Conservation (phyloP, 2,329 filamentous ascomycete species). For the Stachybotrys chartarum region DNA sequence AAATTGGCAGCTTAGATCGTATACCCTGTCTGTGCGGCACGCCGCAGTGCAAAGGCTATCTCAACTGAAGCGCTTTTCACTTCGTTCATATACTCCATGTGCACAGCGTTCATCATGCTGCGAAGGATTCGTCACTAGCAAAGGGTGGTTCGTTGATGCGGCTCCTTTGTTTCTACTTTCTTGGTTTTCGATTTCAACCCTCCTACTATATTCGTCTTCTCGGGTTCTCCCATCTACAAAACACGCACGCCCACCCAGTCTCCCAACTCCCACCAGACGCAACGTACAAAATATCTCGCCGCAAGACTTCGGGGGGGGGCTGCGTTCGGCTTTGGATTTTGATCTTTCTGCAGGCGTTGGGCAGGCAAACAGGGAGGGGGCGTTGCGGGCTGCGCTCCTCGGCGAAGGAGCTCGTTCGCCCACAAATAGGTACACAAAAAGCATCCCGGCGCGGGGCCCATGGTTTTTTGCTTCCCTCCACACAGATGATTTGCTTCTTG, state of each 20-base stretch:
- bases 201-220: too few species aligned
- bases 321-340: background rate
- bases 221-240: too few species aligned
- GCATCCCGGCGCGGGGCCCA: background rate
- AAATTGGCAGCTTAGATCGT: constrained; percentile 88
- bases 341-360: background rate
- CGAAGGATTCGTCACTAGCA: too few species aligned
- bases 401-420: background rate
- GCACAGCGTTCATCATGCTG: background rate
- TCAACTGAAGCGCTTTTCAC: constrained; percentile 59
- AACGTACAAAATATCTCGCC: too few species aligned
- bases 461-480: background rate
- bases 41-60: constrained; percentile 94
- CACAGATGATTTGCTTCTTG: background rate
- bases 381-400: background rate
- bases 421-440: background rate
- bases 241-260: too few species aligned
- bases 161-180: too few species aligned
- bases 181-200: too few species aligned
- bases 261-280: too few species aligned
- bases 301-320: background rate
- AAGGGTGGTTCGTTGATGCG: too few species aligned
- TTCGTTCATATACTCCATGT: background rate
- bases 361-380: background rate
- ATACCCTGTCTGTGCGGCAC: constrained; percentile 97